These are phyloP conservation scores for Diaporthe aspalathi DNA, from an alignment of 2,329 filamentous ascomycete genomes.

Conservation along the genomic window DNA sequence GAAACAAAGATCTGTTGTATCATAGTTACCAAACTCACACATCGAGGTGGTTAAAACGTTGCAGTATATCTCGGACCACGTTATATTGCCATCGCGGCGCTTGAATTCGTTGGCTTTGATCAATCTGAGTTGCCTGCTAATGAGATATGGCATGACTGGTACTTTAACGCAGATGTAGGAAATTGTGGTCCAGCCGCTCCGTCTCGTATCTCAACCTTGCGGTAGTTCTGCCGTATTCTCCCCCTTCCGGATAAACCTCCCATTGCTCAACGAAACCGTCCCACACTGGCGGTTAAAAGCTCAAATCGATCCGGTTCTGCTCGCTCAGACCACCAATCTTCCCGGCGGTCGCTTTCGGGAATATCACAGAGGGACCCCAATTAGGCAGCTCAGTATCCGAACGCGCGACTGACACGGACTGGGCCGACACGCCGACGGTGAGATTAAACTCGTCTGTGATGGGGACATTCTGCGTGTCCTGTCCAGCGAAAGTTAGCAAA, in stretches of 20 bases:
- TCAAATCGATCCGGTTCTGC: not conserved
- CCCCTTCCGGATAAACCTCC: too few relatives aligned
- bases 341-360: conserved; percentile 18
- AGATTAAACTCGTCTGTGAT: conserved; percentile 27
- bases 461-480: conserved; percentile 15
- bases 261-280: not conserved
- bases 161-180: not conserved
- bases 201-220: too few relatives aligned
- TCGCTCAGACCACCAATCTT: not conserved
- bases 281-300: not conserved
- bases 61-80: too few relatives aligned
- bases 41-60: too few relatives aligned
- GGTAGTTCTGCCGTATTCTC: too few relatives aligned
- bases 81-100: too few relatives aligned
- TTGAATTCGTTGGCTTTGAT: too few relatives aligned
- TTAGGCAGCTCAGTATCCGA: conserved; percentile 1
- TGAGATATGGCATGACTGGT: not conserved
- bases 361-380: conserved; percentile 6
- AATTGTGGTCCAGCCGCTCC: not conserved
- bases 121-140: too few relatives aligned
- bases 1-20: too few relatives aligned
- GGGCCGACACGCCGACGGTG: conserved; percentile 12
- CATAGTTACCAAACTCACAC: too few relatives aligned
- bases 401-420: not conserved
- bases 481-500: not conserved